Conservation (phyloP, 2,329 filamentous ascomycete species). For the Botrytis byssoidea region DNA sequence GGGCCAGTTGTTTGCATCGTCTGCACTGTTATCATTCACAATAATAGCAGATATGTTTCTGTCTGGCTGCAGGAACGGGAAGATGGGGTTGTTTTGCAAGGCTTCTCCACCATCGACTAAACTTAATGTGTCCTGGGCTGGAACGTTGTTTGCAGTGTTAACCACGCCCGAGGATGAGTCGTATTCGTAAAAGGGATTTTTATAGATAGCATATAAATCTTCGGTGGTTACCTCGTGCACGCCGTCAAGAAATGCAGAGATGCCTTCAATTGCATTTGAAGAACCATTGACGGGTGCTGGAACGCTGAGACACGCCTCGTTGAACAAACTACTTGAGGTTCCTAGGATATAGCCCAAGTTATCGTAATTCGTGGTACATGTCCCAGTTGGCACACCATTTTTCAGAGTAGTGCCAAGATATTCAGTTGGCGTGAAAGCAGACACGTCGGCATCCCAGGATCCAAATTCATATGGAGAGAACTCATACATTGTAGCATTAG, state of each 20-base stretch:
- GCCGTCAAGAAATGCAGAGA: slow-evolving; percentile 38
- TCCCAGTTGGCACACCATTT: slow-evolving; percentile 44
- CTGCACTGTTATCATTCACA: slow-evolving; percentile 47
- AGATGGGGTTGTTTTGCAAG: slow-evolving; percentile 48
- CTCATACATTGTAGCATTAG: slow-evolving; percentile 62
- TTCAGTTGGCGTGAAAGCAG: slow-evolving; percentile 57
- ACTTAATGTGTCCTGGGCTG: slow-evolving; percentile 39
- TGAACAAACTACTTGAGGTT: slow-evolving; percentile 46
- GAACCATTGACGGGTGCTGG: slow-evolving; percentile 26
- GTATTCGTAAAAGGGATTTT: slow-evolving; percentile 60
- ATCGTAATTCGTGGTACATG: slow-evolving; percentile 49
- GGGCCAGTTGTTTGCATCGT: slow-evolving; percentile 42
- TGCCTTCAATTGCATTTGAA: slow-evolving; percentile 25
- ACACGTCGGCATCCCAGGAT: slow-evolving; percentile 58
- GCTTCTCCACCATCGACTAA: slow-evolving; percentile 49
- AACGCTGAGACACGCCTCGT: slow-evolving; percentile 27
- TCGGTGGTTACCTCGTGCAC: slow-evolving; percentile 36
- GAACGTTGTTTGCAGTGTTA: slow-evolving; percentile 36
- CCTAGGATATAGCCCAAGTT: slow-evolving; percentile 49
- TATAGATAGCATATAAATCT: slow-evolving; percentile 49
- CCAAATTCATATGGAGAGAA: slow-evolving; percentile 67
- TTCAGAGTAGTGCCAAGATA: slow-evolving; percentile 61
- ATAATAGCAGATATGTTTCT: slow-evolving; percentile 45
- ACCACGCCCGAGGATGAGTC: slow-evolving; percentile 30
- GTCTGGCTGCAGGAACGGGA: slow-evolving; percentile 46